Base-by-base conservation (phyloP, 2,329 filamentous ascomycete genomes). In the Penicillium aurantiogriseum region DNA sequence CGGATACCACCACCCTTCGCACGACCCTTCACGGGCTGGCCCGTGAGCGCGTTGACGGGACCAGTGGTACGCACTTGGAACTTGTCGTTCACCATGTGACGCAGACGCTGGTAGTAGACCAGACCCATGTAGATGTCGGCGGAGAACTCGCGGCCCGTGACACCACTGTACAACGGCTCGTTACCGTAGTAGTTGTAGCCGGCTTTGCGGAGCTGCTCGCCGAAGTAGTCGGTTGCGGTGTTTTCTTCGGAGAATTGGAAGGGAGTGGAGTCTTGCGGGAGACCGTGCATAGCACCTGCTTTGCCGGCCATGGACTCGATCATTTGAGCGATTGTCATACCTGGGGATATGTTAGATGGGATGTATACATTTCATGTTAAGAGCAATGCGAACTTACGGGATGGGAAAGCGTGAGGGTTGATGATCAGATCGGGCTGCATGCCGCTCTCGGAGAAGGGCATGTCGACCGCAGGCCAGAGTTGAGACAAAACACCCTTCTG, bases 41-140 rank as follows among this genome's bases (percentile, higher is more conserved):
- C 92, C 0, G 93, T 97, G 17, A 94, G 86, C 25, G 88, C 85
- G 54, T 94, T 94, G 43, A 97, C 89, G 1, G 92, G 92, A 54
- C 94, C 94, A 0, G 94, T 97, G 3, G 94, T 97, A 76, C 94
- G 88, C 55, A 97, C 94, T 76, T 99, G 94, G 82, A 90, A 99
- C 78, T 99, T 99, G 78, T 99, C 94, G 84, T 97, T 97, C 56
- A 99, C 94, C 94, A 99, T 99, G 87, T 99, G 94, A 74, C 94
- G 85, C 60, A 99, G 84, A 75, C 94, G 88, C 78, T 99, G 94
- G 82, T 99, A 99, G 82, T 97, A 97, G 60, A 99, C 94, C 11
- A 97, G 88, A 46, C 94, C 94, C 58, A 97, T 86, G 79, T 96
- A 99, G 70, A 99, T 97, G 73, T 99, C 94, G 7, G 92, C 93